A percentile compares a stretch with the other conserved stretches of the same genome.
phyloP scores from a whole-genome alignment of 23 red algal species.

The Gracilaria domingensis region DNA sequence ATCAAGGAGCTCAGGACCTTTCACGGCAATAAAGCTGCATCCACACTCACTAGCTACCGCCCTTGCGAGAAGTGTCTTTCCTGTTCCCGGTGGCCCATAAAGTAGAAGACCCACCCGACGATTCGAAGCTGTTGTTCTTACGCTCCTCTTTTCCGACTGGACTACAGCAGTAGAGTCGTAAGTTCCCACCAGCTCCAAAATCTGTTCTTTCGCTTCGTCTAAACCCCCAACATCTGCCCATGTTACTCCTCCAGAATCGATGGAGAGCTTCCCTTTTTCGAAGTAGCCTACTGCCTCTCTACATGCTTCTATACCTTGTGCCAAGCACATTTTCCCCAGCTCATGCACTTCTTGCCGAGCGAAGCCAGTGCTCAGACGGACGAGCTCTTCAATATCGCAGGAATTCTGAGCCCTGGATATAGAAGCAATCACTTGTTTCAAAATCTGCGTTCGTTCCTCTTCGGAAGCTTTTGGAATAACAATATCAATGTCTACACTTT shows the following conservation, averaged over 20 bases:
- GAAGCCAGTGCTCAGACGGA: conserved; percentile 52
- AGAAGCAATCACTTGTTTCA: not conserved
- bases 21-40: conserved; percentile 82
- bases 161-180: not conserved
- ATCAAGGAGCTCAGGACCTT: conserved; percentile 80
- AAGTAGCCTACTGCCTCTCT: conserved; percentile 46
- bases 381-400: conserved; percentile 42
- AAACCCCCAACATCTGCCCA: conserved; percentile 67
- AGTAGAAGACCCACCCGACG: conserved; percentile 84
- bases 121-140: not conserved
- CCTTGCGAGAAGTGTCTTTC: conserved; percentile 87
- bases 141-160: not conserved
- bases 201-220: conserved; percentile 46
- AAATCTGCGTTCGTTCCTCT: conserved; percentile 15
- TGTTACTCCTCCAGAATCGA: conserved; percentile 47
- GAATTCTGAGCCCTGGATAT: not conserved
- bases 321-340: conserved; percentile 15
- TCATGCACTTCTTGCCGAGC: conserved; percentile 51
- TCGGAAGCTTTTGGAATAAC: conserved; percentile 28
- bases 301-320: conserved; percentile 30
- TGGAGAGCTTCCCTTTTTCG: conserved; percentile 30
- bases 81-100: conserved; percentile 93
- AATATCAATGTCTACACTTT: conserved; percentile 34
- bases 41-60: conserved; percentile 81
- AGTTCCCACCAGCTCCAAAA: conserved; percentile 39